Percentiles rank a stretch among this genome's conserved stretches.
These are phyloP conservation scores for Cyanodermella asteris DNA, from an alignment of 2,329 filamentous ascomycete genomes.

Conservation along the genomic window DNA sequence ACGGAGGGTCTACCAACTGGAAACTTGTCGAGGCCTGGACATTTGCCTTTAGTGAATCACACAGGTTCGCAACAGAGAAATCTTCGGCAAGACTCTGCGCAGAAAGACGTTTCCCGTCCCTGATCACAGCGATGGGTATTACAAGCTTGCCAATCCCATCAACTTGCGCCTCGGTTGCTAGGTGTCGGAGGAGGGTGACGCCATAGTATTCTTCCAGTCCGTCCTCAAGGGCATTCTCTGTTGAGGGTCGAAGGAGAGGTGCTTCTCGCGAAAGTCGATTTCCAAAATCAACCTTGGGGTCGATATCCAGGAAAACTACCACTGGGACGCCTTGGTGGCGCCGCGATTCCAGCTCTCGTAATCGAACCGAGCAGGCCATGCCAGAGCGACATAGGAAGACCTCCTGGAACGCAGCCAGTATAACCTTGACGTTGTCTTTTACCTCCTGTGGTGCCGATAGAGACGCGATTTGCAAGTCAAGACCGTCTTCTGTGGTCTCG, in stretches of 20 bases:
- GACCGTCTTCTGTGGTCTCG: slow-evolving; percentile 6
- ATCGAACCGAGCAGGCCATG: slow-evolving; percentile 28
- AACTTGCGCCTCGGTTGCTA: slow-evolving; percentile 6
- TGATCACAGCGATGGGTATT: slow-evolving; percentile 7
- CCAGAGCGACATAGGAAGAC: slow-evolving; percentile 32
- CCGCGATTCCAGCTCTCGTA: too few species aligned
- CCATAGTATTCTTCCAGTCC: slow-evolving; percentile 3
- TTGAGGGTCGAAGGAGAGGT: too few species aligned
- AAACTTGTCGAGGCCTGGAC: slow-evolving; percentile 2
- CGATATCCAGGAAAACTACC: slow-evolving; percentile 21
- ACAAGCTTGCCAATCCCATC: slow-evolving; percentile 7
- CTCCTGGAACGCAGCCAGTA: slow-evolving; percentile 30
- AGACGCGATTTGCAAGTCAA: slow-evolving; percentile 11
- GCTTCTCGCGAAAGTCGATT: too few species aligned
- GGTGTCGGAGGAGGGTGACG: slow-evolving; percentile 5
- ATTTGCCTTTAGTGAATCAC: too few species aligned
- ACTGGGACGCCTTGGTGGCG: too few species aligned
- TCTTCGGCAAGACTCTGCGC: background rate
- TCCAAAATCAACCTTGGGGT: slow-evolving; percentile 9
- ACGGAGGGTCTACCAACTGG: slow-evolving; percentile 22
- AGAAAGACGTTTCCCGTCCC: slow-evolving; percentile 1
- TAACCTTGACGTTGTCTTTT: slow-evolving; percentile 24
- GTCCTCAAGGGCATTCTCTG: background rate
- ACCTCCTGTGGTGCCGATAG: slow-evolving; percentile 21
- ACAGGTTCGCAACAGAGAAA: too few species aligned